Conservation (phyloP, 2,329 filamentous ascomycete species). For the Aspergillus pseudoterreus region DNA sequence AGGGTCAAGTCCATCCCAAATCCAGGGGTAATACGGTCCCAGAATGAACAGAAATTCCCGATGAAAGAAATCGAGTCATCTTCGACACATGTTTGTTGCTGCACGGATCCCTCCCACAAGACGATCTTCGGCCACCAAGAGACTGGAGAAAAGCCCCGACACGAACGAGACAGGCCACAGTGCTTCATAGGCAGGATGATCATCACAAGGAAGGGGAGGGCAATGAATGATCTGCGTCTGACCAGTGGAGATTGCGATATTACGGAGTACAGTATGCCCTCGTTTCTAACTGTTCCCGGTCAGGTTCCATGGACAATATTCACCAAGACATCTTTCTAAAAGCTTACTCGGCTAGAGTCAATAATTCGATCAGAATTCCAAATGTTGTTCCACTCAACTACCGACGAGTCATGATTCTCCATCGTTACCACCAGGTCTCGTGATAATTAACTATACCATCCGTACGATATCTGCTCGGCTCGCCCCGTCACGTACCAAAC, state of each 20-base stretch:
- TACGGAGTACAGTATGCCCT: neutral
- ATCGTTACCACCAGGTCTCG: too few species aligned
- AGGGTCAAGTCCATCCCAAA: neutral
- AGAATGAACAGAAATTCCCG: too few species aligned
- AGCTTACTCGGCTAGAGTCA: neutral
- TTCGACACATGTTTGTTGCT: neutral
- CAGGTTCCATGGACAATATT: neutral
- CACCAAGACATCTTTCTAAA: neutral
- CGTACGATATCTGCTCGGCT: neutral
- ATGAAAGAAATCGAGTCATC: neutral
- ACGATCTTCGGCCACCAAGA: too few species aligned
- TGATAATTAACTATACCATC: neutral
- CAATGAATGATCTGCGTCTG: constrained; percentile 3
- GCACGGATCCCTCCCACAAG: neutral
- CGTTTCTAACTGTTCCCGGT: neutral
- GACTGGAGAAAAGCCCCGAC: neutral
- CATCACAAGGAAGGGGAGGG: constrained; percentile 1
- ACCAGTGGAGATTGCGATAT: neutral
- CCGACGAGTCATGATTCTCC: neutral
- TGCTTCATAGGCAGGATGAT: neutral
- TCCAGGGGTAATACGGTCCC: neutral
- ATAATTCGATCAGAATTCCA: neutral
- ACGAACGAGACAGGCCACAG: neutral
- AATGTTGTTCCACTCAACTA: neutral
- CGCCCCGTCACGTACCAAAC: neutral